Evolutionary conservation across 169 alveolate species (phyloP).

Genomic region (Eimeria maxima): DNA sequence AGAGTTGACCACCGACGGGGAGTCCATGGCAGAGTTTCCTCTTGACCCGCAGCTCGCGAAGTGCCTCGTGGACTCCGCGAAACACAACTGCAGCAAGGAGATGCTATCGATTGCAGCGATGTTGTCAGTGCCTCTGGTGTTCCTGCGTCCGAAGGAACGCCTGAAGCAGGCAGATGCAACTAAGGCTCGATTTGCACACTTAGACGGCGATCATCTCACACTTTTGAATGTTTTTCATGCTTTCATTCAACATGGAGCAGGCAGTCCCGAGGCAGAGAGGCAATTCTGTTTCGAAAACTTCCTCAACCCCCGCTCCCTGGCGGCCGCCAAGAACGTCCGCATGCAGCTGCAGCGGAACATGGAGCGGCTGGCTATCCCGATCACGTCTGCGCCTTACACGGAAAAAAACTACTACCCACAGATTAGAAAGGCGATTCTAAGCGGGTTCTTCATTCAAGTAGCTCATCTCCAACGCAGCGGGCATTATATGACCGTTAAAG

Average conservation of each 20-base stretch:
- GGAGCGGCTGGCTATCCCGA: constrained; percentile 84
- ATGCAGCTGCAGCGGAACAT: constrained; percentile 92
- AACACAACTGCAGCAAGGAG: constrained; percentile 81
- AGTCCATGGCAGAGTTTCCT: constrained; percentile 98
- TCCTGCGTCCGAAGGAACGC: constrained; percentile 96
- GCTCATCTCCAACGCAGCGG: constrained; percentile 90
- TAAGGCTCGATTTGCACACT: constrained; percentile 95
- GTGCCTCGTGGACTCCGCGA: constrained; percentile 87
- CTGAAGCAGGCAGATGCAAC: constrained; percentile 82
- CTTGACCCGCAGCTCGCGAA: constrained; percentile 99
- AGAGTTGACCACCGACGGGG: constrained; percentile 97
- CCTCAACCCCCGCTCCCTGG: constrained; percentile 89
- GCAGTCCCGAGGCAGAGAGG: constrained; percentile 88
- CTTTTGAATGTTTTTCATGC: constrained; percentile 94
- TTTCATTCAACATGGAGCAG: constrained; percentile 86
- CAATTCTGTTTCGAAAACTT: constrained; percentile 95
- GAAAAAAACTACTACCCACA: constrained; percentile 85
- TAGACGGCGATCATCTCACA: constrained; percentile 99
- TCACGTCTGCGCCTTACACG: constrained; percentile 82
- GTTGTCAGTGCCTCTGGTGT: constrained; percentile 96
- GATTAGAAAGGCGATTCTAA: constrained; percentile 83
- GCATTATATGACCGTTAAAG: constrained; percentile 97
- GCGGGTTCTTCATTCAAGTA: constrained; percentile 84
- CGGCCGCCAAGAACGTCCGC: constrained; percentile 95
- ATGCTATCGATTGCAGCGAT: constrained; percentile 88